Evolutionary conservation across 108 stramenopile species (phyloP).

Genomic region (Bacterosira constricta): DNA sequence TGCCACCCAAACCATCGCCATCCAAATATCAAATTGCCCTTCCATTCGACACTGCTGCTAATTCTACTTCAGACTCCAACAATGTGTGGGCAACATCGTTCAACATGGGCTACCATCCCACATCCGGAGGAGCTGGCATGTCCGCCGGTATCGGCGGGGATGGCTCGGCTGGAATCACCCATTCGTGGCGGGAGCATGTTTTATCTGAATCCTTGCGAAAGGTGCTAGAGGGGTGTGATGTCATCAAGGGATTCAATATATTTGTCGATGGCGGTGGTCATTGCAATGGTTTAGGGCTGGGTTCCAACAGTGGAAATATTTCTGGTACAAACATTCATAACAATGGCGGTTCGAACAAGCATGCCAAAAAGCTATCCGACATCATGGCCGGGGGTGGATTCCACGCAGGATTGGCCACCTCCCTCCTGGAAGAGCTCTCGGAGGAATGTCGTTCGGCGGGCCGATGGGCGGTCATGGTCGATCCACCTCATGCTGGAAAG

Average conservation of each 20-base stretch:
- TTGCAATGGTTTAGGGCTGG: background rate
- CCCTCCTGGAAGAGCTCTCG: constrained; percentile 69
- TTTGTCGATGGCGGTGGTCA: constrained; percentile 55
- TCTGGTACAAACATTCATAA: background rate
- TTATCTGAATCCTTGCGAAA: constrained; percentile 62
- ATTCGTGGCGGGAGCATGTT: constrained; percentile 52
- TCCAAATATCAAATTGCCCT: constrained; percentile 54
- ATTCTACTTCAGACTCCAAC: constrained; percentile 7
- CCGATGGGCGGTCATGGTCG: constrained; percentile 44
- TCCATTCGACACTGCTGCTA: constrained; percentile 43
- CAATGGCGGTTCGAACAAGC: background rate
- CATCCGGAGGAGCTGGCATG: background rate
- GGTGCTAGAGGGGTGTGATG: constrained; percentile 70
- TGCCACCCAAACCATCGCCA: constrained; percentile 63
- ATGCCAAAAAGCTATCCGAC: constrained; percentile 8
- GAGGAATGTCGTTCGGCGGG: constrained; percentile 74
- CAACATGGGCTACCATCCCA: constrained; percentile 26
- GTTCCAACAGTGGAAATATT: background rate
- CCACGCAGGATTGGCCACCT: constrained; percentile 63
- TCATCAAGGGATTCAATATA: constrained; percentile 64
- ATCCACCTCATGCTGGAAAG: constrained; percentile 9
- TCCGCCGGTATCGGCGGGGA: background rate
- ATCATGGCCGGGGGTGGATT: constrained; percentile 47
- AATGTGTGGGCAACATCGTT: constrained; percentile 24
- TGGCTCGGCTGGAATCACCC: background rate